A percentile compares a stretch with the other conserved stretches of the same genome.
phyloP scores from a whole-genome alignment of 495 filamentous ascomycete genomes.

The Penicillium coprophilum region DNA sequence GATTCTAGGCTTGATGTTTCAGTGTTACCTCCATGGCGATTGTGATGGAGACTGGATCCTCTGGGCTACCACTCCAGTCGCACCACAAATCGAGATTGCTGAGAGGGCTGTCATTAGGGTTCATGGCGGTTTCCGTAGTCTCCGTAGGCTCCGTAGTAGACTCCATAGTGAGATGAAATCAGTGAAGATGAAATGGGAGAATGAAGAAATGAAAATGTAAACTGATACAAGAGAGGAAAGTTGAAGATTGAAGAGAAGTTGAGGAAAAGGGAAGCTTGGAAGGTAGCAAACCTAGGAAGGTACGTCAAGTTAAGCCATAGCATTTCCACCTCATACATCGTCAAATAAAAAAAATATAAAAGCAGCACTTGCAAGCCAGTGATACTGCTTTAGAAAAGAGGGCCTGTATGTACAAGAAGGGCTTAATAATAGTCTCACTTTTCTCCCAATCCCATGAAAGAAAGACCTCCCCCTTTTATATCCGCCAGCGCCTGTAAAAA shows the following conservation, averaged over 20 bases:
- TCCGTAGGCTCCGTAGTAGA: neutral
- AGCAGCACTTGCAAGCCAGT: conserved; percentile 8
- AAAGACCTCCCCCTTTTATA: conserved; percentile 23
- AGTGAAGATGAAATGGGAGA: neutral
- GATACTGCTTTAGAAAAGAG: conserved; percentile 11
- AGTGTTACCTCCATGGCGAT: conserved; percentile 36
- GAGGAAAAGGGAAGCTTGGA: conserved; percentile 6
- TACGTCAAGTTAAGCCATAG: conserved; percentile 12
- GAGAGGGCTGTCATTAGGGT: conserved; percentile 12
- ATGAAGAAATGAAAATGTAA: conserved; percentile 12
- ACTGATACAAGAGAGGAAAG: conserved; percentile 11
- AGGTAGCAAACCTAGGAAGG: conserved; percentile 11
- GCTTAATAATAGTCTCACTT: conserved; percentile 23
- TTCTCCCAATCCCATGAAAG: conserved; percentile 16
- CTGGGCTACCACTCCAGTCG: conserved; percentile 34
- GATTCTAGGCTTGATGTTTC: neutral
- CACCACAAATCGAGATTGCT: conserved; percentile 36
- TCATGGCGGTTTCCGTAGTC: neutral
- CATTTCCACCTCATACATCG: conserved; percentile 15
- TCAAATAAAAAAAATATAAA: conserved; percentile 15
- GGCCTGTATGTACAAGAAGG: conserved; percentile 29
- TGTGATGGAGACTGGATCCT: conserved; percentile 28
- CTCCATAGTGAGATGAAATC: conserved; percentile 1
- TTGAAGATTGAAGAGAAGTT: conserved; percentile 6
- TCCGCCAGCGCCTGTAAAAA: conserved; percentile 29